phyloP scores from a whole-genome alignment of 2,329 filamentous ascomycete species.

The Diaporthe sp. region DNA sequence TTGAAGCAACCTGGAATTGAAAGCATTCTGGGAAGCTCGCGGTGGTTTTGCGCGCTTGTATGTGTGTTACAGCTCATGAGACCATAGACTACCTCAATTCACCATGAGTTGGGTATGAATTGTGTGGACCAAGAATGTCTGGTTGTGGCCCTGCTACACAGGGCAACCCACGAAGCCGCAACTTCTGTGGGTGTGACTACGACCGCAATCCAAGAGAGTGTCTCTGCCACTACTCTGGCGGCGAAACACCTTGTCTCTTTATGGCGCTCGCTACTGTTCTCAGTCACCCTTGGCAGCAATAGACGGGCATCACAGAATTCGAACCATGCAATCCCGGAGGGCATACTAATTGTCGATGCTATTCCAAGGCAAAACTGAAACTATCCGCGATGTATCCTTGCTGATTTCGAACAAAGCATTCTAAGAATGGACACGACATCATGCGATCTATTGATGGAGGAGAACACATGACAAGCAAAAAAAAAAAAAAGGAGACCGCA shows the following conservation, averaged over 20 bases:
- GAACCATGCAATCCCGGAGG: background rate
- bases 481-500: background rate
- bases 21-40: background rate
- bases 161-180: no score
- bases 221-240: background rate
- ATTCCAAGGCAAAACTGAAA: background rate
- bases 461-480: background rate
- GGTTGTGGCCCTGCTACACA: no score
- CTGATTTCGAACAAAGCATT: slow-evolving; percentile 19
- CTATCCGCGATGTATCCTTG: slow-evolving; percentile 3
- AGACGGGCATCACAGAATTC: background rate
- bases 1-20: slow-evolving; percentile 56
- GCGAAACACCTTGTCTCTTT: background rate
- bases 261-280: background rate
- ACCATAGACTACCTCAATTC: background rate
- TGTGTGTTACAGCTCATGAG: background rate
- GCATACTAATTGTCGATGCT: background rate
- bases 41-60: background rate
- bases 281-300: background rate
- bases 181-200: background rate
- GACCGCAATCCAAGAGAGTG: background rate
- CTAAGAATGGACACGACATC: slow-evolving; percentile 23
- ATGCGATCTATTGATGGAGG: slow-evolving; percentile 11
- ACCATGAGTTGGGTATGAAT: background rate
- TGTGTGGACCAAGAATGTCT: background rate